Base-by-base conservation (phyloP, 345 rosid genomes). In the Durio zibethinus region DNA sequence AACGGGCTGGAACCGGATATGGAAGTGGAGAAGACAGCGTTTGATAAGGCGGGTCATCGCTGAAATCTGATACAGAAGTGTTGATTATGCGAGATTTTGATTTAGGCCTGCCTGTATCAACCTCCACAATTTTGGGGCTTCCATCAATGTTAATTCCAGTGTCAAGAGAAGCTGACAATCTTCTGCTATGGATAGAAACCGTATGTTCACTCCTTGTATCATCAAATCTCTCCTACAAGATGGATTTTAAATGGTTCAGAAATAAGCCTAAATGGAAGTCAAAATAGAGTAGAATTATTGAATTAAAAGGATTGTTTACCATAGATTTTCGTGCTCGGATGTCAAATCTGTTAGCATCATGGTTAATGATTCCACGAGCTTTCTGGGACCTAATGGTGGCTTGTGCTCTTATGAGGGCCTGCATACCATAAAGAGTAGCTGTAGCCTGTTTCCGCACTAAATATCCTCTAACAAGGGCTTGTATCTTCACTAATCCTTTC, bases 81-180 rank as follows among this genome's bases (percentile, higher is more conserved):
- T 86, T 86, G 10, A 89, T 79, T 80, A 90, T 84, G 25, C 81
- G 85, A 25, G 97, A 88, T 80, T 92, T 88, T 47, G 94, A 88
- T 75, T 85, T 85, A 48, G 88, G 92, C 85, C 91, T 86, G 80
- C 88, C 91, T 8, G 95, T 92, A 45, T 93, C 98, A 23, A 92
- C 87, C 82, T 93, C 98, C 82, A 93, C 97, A 21, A 93, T 93
- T 83, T 93, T 93, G 20, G 95, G 92, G 81, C 86, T 90, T 68
- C 86, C 97, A 14, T 90, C 94, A 25, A 78, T 73, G 75, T 76
- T 76, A 59, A 75, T 52, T 43, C 77, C 59, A 65, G 80, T 61
- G 80, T 90, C 97, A 0, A 85, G 81, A 27, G 91, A 89, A 38
- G 90, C 82, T 14, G 98, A 92, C 7, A 92, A 80, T 78, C 98